A percentile compares a stretch with the other conserved stretches of the same genome.
Evolutionary conservation across 768 basidiomycete species (phyloP).

Genomic region (Russula sp.): DNA sequence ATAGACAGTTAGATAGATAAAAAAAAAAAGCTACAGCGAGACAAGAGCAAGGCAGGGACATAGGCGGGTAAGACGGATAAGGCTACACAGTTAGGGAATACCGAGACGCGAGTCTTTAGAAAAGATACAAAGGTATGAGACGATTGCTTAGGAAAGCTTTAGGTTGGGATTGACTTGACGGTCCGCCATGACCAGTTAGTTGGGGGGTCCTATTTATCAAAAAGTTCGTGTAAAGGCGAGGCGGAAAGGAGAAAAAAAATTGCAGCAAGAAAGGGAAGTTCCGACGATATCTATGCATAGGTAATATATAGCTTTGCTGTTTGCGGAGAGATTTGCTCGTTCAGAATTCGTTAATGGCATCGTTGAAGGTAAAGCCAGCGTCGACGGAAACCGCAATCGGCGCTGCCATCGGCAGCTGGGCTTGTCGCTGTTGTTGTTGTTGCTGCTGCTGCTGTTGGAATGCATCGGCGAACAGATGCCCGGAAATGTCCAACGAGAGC

Average conservation of each 20-base stretch:
- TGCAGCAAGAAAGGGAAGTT: background rate
- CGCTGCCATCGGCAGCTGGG: slow-evolving; percentile 7
- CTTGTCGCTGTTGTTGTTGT: background rate
- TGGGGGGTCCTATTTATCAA: slow-evolving; percentile 8
- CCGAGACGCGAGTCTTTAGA: slow-evolving; percentile 2
- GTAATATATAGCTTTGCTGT: background rate
- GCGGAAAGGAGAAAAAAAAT: background rate
- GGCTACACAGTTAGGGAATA: slow-evolving; percentile 18
- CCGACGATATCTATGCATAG: slow-evolving; percentile 13
- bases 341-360: slow-evolving; percentile 23
- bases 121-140: slow-evolving; percentile 10
- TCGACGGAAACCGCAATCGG: slow-evolving; percentile 15
- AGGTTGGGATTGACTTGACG: background rate
- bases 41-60: background rate
- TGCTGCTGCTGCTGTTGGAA: slow-evolving; percentile 8
- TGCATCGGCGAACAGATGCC: slow-evolving; percentile 12
- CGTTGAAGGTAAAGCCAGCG: slow-evolving; percentile 21
- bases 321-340: slow-evolving; percentile 7
- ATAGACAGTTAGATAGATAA: background rate
- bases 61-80: slow-evolving; percentile 7
- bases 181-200: slow-evolving; percentile 8
- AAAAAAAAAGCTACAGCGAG: slow-evolving; percentile 18
- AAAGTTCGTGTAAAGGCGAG: slow-evolving; percentile 5
- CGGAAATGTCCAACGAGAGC: slow-evolving; percentile 16
- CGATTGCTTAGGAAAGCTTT: background rate